Evolutionary conservation across 208 protist species (phyloP).

Genomic region (Novymonas esmeraldas): DNA sequence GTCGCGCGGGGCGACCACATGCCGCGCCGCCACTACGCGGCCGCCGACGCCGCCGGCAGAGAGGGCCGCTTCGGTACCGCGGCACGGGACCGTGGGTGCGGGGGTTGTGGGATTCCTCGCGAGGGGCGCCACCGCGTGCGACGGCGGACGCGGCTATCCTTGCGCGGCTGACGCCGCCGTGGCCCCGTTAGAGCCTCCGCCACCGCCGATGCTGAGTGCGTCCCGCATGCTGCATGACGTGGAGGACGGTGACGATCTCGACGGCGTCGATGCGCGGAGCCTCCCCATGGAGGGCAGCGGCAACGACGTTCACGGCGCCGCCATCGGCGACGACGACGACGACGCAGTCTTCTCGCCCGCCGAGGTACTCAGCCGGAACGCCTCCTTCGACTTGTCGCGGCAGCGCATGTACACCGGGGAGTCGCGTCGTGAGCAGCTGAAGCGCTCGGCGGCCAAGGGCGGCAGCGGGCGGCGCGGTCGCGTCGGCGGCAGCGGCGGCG

Average conservation of each 20-base stretch:
- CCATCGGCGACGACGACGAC: not conserved
- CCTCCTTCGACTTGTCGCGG: constrained; percentile 8
- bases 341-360: constrained; percentile 16
- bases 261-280: not conserved
- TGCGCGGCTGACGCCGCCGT: too few relatives aligned
- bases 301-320: not conserved
- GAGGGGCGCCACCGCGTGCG: not conserved
- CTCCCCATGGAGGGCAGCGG: not conserved
- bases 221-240: constrained; percentile 11
- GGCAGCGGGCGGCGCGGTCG: not conserved
- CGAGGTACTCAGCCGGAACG: constrained; percentile 12
- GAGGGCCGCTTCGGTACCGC: too few relatives aligned
- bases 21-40: not conserved
- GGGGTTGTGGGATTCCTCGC: too few relatives aligned
- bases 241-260: too few relatives aligned
- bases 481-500: not conserved
- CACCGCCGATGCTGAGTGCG: not conserved
- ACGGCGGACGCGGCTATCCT: not conserved
- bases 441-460: not conserved
- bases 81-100: too few relatives aligned
- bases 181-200: too few relatives aligned
- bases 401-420: not conserved
- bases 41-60: not conserved
- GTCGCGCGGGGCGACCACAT: constrained; percentile 3
- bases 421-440: not conserved